Evolutionary conservation across 495 filamentous ascomycete genomes (phyloP).

Genomic region (Daldinia caldariorum): DNA sequence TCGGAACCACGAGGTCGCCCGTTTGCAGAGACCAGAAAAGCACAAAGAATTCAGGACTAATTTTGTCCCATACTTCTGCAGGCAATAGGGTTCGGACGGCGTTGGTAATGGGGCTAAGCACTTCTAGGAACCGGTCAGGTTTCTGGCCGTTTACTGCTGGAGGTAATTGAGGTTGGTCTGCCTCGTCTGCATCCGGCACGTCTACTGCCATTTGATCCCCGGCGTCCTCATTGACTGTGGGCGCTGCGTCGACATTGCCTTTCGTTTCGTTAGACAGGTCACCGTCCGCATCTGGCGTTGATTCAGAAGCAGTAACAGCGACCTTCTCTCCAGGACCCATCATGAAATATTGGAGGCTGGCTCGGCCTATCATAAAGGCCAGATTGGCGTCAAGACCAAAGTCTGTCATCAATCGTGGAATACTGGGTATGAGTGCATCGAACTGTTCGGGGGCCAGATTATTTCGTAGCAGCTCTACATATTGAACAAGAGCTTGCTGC

Average conservation of each 20-base stretch:
- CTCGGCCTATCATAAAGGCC: slow-evolving; percentile 87
- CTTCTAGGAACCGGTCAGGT: slow-evolving; percentile 70
- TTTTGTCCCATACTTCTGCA: slow-evolving; percentile 67
- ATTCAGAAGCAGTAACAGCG: slow-evolving; percentile 38
- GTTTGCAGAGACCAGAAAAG: slow-evolving; percentile 93
- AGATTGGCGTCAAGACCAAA: slow-evolving; percentile 83
- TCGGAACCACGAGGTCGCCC: slow-evolving; percentile 78
- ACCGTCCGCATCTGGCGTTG: slow-evolving; percentile 52
- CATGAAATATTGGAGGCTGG: slow-evolving; percentile 65
- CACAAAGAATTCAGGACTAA: slow-evolving; percentile 82
- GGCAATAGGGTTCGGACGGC: slow-evolving; percentile 71
- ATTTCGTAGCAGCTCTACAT: slow-evolving; percentile 85
- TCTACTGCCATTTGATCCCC: slow-evolving; percentile 56
- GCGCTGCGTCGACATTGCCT: slow-evolving; percentile 16
- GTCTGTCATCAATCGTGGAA: slow-evolving; percentile 75
- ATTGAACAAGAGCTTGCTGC: slow-evolving; percentile 83
- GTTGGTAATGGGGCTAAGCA: slow-evolving; percentile 79
- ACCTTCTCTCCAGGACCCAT: slow-evolving; percentile 50
- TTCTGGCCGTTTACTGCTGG: slow-evolving; percentile 47
- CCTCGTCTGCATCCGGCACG: slow-evolving; percentile 40
- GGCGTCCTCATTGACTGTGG: slow-evolving; percentile 41
- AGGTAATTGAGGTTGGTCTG: slow-evolving; percentile 29
- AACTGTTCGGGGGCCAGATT: slow-evolving; percentile 82
- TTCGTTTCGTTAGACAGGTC: slow-evolving; percentile 53
- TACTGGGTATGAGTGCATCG: slow-evolving; percentile 79